A percentile compares a stretch with the other conserved stretches of the same genome.
phyloP scores from a whole-genome alignment of 495 filamentous ascomycete species.

The Letharia columbiana region DNA sequence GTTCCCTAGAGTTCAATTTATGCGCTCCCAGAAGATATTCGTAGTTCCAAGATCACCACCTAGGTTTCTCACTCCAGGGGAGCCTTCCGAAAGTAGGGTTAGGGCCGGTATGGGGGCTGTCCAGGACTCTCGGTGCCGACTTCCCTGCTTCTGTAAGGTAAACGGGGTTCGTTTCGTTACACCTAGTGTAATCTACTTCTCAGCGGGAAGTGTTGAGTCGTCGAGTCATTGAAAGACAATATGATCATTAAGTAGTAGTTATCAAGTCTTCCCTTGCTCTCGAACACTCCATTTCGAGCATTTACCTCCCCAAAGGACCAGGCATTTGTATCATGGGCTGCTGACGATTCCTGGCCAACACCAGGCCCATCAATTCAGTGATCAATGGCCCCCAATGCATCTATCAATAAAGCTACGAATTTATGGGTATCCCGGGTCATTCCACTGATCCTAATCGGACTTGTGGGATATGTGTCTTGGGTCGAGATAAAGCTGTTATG shows the following conservation, averaged over 20 bases:
- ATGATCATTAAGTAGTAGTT: neutral
- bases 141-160: too few species aligned
- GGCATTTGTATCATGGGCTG: constrained; percentile 4
- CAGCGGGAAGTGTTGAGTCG: too few species aligned
- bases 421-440: constrained; percentile 47
- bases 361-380: neutral
- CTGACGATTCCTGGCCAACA: constrained; percentile 8
- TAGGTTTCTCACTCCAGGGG: too few species aligned
- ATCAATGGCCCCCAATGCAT: constrained; percentile 11
- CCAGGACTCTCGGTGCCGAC: too few species aligned
- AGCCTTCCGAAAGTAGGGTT: too few species aligned
- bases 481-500: constrained; percentile 50
- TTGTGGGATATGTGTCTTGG: constrained; percentile 55
- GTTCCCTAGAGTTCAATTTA: too few species aligned
- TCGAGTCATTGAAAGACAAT: neutral
- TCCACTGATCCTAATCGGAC: constrained; percentile 48
- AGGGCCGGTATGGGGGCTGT: too few species aligned
- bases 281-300: neutral
- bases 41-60: too few species aligned
- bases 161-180: neutral
- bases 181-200: neutral
- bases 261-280: neutral
- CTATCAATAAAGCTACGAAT: constrained; percentile 41
- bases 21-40: too few species aligned
- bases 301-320: neutral